A percentile compares a stretch with the other conserved stretches of the same genome.
Conservation (phyloP, 768 basidiomycete species). For the Cytidiella melzeri region DNA sequence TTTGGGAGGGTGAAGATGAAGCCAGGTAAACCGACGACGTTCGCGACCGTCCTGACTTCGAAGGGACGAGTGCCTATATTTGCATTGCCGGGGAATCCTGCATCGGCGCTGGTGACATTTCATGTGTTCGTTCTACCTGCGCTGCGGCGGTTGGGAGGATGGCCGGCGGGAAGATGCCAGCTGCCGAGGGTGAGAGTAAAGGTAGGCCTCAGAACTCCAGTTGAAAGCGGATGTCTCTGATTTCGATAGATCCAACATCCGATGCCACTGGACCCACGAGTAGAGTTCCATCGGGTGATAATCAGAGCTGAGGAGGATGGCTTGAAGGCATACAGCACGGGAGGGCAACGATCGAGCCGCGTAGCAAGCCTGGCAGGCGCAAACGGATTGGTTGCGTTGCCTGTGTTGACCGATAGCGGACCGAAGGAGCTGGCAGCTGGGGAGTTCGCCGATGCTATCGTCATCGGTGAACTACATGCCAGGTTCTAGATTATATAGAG, state of each 20-base stretch:
- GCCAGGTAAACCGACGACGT: conserved; percentile 85
- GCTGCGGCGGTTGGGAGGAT: conserved; percentile 66
- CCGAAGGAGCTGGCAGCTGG: conserved; percentile 43
- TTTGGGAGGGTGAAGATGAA: conserved; percentile 77
- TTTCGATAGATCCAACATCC: conserved; percentile 43
- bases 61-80: conserved; percentile 55
- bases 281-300: conserved; percentile 79
- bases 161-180: conserved; percentile 43
- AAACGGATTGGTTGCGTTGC: conserved; percentile 72
- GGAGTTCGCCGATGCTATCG: conserved; percentile 49
- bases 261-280: conserved; percentile 66
- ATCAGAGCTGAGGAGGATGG: conserved; percentile 40
- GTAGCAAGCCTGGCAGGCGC: conserved; percentile 77
- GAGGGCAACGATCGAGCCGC: conserved; percentile 80
- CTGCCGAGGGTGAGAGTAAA: conserved; percentile 58
- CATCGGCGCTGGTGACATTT: conserved; percentile 82
- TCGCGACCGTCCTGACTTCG: conserved; percentile 61
- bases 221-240: conserved; percentile 7
- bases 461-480: conserved; percentile 61
- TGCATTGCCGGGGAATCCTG: conserved; percentile 86
- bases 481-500: conserved; percentile 6
- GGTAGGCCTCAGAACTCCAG: conserved; percentile 33
- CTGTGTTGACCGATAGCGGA: conserved; percentile 32
- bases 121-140: conserved; percentile 82
- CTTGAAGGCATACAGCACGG: conserved; percentile 71